Evolutionary conservation across 2,329 filamentous ascomycete species (phyloP).

Genomic region (Cryphonectria japonica): DNA sequence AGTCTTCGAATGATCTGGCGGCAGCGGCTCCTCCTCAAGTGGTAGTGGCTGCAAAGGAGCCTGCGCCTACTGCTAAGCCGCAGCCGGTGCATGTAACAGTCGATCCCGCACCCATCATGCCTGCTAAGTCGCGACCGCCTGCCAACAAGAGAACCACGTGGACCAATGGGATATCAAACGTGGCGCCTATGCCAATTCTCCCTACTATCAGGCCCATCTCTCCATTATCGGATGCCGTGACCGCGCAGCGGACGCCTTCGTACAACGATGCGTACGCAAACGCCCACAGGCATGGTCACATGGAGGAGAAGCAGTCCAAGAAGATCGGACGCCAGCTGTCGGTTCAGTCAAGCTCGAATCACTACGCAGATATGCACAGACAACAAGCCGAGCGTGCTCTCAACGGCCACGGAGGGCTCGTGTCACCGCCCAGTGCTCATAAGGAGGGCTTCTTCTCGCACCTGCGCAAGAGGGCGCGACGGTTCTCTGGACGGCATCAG

Average conservation of each 20-base stretch:
- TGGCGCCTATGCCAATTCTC: constrained; percentile 91
- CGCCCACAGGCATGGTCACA: constrained; percentile 42
- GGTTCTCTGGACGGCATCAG: constrained; percentile 90
- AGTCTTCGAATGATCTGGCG: constrained; percentile 62
- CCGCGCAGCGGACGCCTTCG: constrained; percentile 70
- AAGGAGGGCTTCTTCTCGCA: constrained; percentile 99
- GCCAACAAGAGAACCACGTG: constrained; percentile 87
- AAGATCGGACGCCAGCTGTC: constrained; percentile 96
- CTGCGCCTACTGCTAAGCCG: constrained; percentile 45
- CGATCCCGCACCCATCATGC: constrained; percentile 43
- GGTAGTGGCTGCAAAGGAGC: constrained; percentile 50
- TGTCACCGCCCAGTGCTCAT: constrained; percentile 76
- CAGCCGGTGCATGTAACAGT: constrained; percentile 49
- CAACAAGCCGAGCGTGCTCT: constrained; percentile 90
- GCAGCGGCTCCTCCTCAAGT: constrained; percentile 42
- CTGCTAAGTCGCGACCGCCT: constrained; percentile 52
- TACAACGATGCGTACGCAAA: constrained; percentile 55
- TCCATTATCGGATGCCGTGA: constrained; percentile 92
- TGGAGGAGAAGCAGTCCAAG: constrained; percentile 72
- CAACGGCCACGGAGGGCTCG: constrained; percentile 77
- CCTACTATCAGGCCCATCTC: constrained; percentile 94
- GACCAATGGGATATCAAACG: constrained; percentile 80
- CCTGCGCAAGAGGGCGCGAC: constrained; percentile 86
- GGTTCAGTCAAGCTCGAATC: constrained; percentile 86
- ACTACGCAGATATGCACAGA: constrained; percentile 87